Conservation (phyloP, 192 early-diverging fungal genomes). For the Entomortierella chlamydospora region DNA sequence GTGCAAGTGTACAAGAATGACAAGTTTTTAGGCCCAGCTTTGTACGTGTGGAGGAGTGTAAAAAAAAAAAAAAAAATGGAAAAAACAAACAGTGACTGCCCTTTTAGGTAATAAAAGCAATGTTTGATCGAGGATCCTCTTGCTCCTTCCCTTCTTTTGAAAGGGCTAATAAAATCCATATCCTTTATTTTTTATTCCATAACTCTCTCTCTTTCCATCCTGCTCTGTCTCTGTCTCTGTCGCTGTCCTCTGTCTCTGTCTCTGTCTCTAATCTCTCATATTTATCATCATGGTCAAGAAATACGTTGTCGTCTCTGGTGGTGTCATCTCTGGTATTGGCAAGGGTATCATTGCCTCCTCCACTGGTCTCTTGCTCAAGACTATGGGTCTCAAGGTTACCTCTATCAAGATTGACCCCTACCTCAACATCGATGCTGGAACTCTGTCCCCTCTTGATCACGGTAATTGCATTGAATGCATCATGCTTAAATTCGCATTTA, state of each 20-base stretch:
- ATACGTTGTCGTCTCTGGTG: slow-evolving; percentile 98
- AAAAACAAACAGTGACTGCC: slow-evolving; percentile 22
- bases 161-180: slow-evolving; percentile 26
- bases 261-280: neutral
- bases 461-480: slow-evolving; percentile 61
- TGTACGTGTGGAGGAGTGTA: too few species aligned
- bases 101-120: neutral
- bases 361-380: slow-evolving; percentile 94
- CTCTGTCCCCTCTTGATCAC: slow-evolving; percentile 96
- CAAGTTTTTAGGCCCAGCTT: too few species aligned
- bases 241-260: neutral
- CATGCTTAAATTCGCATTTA: too few species aligned
- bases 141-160: slow-evolving; percentile 47
- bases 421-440: slow-evolving; percentile 99
- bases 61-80: slow-evolving; percentile 17
- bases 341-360: slow-evolving; percentile 99
- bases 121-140: neutral
- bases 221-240: neutral
- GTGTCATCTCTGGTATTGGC: slow-evolving; percentile 99
- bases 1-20: too few species aligned
- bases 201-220: neutral
- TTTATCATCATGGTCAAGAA: slow-evolving; percentile 64
- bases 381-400: slow-evolving; percentile 91
- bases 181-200: slow-evolving; percentile 15
- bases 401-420: slow-evolving; percentile 99